Conservation (phyloP, 192 early-diverging fungal species). For the Backusella psychrophila region DNA sequence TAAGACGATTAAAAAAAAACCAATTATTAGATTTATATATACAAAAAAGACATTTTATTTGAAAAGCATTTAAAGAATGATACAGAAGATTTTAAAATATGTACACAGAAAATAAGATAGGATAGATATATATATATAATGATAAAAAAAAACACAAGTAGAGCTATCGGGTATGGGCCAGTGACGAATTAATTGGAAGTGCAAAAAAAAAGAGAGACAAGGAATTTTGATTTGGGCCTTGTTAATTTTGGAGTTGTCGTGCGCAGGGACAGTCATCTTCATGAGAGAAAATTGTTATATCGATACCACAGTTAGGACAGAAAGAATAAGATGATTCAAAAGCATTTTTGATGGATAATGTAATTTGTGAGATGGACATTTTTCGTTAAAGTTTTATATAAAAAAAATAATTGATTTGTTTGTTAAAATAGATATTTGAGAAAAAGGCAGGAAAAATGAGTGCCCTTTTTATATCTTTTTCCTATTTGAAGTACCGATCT, state of each 20-base stretch:
- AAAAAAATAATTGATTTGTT: not conserved
- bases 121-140: too few relatives aligned
- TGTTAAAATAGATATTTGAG: not conserved
- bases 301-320: conserved; percentile 18
- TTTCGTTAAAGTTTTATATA: not conserved
- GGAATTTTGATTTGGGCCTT: not conserved
- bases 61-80: too few relatives aligned
- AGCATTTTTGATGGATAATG: not conserved
- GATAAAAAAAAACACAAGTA: too few relatives aligned
- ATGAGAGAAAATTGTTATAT: conserved; percentile 14
- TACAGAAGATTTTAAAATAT: too few relatives aligned
- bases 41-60: too few relatives aligned
- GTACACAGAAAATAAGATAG: too few relatives aligned
- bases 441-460: not conserved
- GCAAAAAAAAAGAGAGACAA: not conserved
- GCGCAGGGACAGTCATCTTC: conserved; percentile 13
- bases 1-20: too few relatives aligned
- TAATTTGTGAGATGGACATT: not conserved
- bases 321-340: conserved; percentile 1
- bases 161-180: not conserved
- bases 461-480: not conserved
- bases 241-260: not conserved
- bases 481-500: not conserved
- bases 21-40: too few relatives aligned
- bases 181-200: too few relatives aligned